Percentiles rank a stretch among this genome's conserved stretches.
Conservation (phyloP, 2,329 filamentous ascomycete species). For the Aotearoamyces nothofagi region DNA sequence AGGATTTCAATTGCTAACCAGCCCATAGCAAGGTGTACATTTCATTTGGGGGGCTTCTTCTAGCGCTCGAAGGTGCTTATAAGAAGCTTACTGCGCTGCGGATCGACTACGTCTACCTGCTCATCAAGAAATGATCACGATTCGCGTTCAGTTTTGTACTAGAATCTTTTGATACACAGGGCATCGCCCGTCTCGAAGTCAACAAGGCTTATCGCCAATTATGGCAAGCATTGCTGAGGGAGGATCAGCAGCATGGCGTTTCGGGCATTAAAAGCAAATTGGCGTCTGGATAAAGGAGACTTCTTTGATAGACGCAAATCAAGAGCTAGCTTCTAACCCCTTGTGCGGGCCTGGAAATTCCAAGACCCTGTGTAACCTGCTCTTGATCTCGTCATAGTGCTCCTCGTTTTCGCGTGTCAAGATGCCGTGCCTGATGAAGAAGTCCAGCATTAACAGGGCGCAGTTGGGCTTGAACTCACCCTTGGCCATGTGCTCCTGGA, state of each 20-base stretch:
- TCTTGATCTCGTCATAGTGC: slow-evolving; percentile 60
- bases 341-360: slow-evolving; percentile 62
- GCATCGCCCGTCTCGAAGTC: too few relatives aligned
- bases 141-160: too few relatives aligned
- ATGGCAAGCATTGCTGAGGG: too few relatives aligned
- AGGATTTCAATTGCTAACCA: slow-evolving; percentile 5
- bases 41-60: slow-evolving; percentile 82
- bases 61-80: slow-evolving; percentile 85
- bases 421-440: slow-evolving; percentile 75
- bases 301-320: too few relatives aligned
- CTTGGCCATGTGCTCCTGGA: slow-evolving; percentile 49
- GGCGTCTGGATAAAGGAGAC: slow-evolving; percentile 4
- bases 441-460: slow-evolving; percentile 70
- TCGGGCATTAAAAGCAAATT: slow-evolving; percentile 3
- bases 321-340: too few relatives aligned
- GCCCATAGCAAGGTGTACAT: slow-evolving; percentile 69
- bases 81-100: slow-evolving; percentile 86
- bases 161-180: too few relatives aligned
- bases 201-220: too few relatives aligned
- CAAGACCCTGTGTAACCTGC: slow-evolving; percentile 61
- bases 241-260: too few relatives aligned
- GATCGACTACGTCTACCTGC: slow-evolving; percentile 86
- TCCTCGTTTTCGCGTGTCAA: slow-evolving; percentile 66
- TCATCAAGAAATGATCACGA: slow-evolving; percentile 66
- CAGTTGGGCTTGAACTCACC: slow-evolving; percentile 92